phyloP scores from a whole-genome alignment of 768 basidiomycete species.

The Dentipellis sp. region DNA sequence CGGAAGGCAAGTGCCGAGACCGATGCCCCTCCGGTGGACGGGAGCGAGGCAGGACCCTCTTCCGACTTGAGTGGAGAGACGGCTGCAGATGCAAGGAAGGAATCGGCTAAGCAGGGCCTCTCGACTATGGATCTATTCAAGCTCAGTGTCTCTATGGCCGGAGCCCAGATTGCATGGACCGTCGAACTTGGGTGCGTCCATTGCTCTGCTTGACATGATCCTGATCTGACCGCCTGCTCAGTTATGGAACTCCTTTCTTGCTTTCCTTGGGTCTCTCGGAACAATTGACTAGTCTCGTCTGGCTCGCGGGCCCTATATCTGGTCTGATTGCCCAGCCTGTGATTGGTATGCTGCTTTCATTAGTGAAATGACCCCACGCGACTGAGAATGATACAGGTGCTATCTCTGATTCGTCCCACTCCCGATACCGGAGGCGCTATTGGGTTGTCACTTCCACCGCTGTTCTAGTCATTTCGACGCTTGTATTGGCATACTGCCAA shows the following conservation, averaged over 20 bases:
- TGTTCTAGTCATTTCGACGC: constrained; percentile 68
- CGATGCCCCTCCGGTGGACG: not conserved
- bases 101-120: constrained; percentile 23
- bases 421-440: constrained; percentile 83
- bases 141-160: constrained; percentile 86
- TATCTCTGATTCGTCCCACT: constrained; percentile 88
- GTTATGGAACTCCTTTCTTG: constrained; percentile 94
- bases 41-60: not conserved
- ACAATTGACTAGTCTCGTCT: constrained; percentile 87
- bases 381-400: constrained; percentile 47
- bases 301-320: constrained; percentile 92
- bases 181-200: constrained; percentile 78
- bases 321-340: constrained; percentile 95
- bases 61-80: not conserved
- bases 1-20: constrained; percentile 11
- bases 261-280: constrained; percentile 75
- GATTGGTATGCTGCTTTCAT: constrained; percentile 52
- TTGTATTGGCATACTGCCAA: constrained; percentile 78
- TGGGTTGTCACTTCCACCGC: constrained; percentile 89
- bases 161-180: constrained; percentile 93
- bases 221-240: constrained; percentile 22
- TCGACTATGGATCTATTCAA: constrained; percentile 48
- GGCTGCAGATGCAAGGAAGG: constrained; percentile 11
- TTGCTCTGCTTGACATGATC: not conserved
- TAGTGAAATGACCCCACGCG: not conserved